Evolutionary conservation across 352 stramenopile species (phyloP).

Genomic region (Globisporangium uncinulatum): DNA sequence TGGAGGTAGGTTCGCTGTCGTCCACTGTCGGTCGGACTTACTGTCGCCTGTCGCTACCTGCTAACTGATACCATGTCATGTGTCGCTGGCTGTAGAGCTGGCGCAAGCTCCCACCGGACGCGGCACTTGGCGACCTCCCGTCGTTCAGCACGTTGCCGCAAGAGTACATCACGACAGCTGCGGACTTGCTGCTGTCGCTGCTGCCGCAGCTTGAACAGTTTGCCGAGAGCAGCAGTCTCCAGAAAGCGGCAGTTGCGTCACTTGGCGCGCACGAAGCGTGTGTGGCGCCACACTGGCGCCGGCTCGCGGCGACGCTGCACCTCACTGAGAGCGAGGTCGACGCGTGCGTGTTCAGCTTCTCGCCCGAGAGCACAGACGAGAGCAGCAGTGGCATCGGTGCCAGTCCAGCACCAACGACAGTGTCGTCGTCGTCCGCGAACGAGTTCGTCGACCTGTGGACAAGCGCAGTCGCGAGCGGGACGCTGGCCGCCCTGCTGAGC

Average conservation of each 20-base stretch:
- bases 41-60: not conserved
- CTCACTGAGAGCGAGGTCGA: conserved; percentile 36
- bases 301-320: conserved; percentile 37
- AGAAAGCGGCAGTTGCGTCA: conserved; percentile 50
- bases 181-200: conserved; percentile 71
- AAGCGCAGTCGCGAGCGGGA: conserved; percentile 50
- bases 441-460: conserved; percentile 82
- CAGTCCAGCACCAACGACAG: not conserved
- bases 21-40: not conserved
- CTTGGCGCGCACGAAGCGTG: conserved; percentile 40
- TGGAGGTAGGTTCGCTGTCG: conserved; percentile 25
- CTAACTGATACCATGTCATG: conserved; percentile 1
- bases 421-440: conserved; percentile 11
- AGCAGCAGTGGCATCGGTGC: not conserved
- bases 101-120: conserved; percentile 33
- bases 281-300: conserved; percentile 41
- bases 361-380: conserved; percentile 1
- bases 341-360: conserved; percentile 43
- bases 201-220: conserved; percentile 80
- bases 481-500: conserved; percentile 47
- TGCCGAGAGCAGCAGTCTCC: conserved; percentile 59
- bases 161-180: conserved; percentile 82
- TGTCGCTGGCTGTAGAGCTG: conserved; percentile 28
- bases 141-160: conserved; percentile 75
- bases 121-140: conserved; percentile 46